Conservation (phyloP, 345 rosid species). For the Ricinus communis region DNA sequence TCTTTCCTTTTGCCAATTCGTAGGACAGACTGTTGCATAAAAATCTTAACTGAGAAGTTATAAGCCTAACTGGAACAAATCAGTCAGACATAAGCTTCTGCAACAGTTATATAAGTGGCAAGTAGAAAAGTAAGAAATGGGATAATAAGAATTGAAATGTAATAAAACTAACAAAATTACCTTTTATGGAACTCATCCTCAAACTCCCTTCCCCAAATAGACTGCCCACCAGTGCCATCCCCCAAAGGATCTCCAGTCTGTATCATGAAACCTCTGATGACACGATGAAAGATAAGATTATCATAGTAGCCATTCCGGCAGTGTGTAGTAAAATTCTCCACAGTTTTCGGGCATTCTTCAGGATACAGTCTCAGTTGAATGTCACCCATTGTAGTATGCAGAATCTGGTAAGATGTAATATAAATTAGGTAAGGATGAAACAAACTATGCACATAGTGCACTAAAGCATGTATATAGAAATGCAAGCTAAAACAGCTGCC, state of each 20-base stretch:
- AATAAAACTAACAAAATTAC: slow-evolving; percentile 32
- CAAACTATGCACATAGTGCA: neutral
- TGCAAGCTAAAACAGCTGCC: neutral
- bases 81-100: slow-evolving; percentile 5
- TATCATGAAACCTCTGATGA: slow-evolving; percentile 96
- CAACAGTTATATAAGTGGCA: neutral
- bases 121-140: neutral
- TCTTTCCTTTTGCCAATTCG: too few relatives aligned
- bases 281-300: slow-evolving; percentile 92
- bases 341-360: slow-evolving; percentile 98
- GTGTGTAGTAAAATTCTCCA: slow-evolving; percentile 96
- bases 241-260: slow-evolving; percentile 99
- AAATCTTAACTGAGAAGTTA: neutral
- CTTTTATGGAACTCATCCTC: slow-evolving; percentile 99
- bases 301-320: slow-evolving; percentile 95
- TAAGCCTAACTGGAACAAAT: slow-evolving; percentile 7
- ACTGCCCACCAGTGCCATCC: slow-evolving; percentile 99
- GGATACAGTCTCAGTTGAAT: slow-evolving; percentile 89
- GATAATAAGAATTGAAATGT: neutral
- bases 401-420: slow-evolving; percentile 44
- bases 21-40: neutral
- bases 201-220: slow-evolving; percentile 99
- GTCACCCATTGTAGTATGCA: slow-evolving; percentile 95
- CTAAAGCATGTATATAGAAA: neutral
- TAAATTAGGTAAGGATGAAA: neutral